Evolutionary conservation across 768 basidiomycete species (phyloP), one percentile per base, ranked within the genome.

Genomic region (Pleurotus citrinopileatus): DNA sequence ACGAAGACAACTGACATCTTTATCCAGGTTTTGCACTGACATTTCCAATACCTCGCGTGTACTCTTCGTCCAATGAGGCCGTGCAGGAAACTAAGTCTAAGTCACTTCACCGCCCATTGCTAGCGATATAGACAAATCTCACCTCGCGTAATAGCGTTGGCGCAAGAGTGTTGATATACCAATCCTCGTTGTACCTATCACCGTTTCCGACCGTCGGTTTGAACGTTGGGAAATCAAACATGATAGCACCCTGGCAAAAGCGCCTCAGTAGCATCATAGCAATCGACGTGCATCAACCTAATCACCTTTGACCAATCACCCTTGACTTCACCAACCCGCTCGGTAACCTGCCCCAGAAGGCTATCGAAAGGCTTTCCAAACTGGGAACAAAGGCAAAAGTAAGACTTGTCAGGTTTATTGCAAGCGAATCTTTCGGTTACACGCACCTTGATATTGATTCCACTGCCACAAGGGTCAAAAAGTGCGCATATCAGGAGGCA

Each of bases 191-290:
- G 29, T 65, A 71, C 8, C 71, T 66, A 56, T 66, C 63, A 42
- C 63, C 67, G 50, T 70, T 68, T 8, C 70, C 71, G 20, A 59
- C 60, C 1, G 65, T 68, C 1, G 71, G 69, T 1, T 65, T 55
- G 53, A 68, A 71, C 5, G 66, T 64, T 15, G 70, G 70, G 62
- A 71, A 71, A 59, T 72, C 71, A 54, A 71, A 70, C 70, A 72
- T 72, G 55, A 72, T 68, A 7, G 68, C 68, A 20, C 71, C 71
- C 69, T 72, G 13, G 15, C 38, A 1, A 10, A 50, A 47, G 32
- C 9, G 15, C 8, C 6, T 47, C 20, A 5, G 17, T 1, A 52
- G n/a, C 8, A 25, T 17, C 15, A 36, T 47, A 9, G 29, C 22
- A 29, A 34, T 6, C 2, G 26, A 6, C 23, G 28, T 26, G 13